Percentiles rank a stretch among this genome's conserved stretches.
Evolutionary conservation across 208 protist species (phyloP).

Genomic region (Blastocrithidia nonstop): DNA sequence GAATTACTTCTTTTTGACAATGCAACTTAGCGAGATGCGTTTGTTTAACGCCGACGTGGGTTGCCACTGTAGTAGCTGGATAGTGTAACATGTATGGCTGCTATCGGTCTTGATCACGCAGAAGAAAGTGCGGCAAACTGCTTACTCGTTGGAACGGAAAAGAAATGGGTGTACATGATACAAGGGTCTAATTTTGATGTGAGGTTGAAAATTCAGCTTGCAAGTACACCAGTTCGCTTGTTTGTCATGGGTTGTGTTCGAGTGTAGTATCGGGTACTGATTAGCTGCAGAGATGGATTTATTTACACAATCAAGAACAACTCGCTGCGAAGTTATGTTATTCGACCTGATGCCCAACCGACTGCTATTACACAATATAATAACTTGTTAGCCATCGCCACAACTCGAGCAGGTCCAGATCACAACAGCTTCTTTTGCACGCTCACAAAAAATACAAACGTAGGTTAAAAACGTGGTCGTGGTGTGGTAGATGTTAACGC

Average conservation of each 20-base stretch:
- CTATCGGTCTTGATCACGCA: constrained; percentile 38
- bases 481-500: too few relatives aligned
- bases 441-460: constrained; percentile 81
- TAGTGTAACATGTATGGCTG: constrained; percentile 77
- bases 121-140: constrained; percentile 38
- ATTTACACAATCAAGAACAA: constrained; percentile 90
- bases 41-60: constrained; percentile 17
- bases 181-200: constrained; percentile 29
- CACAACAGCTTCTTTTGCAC: constrained; percentile 83
- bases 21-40: constrained; percentile 21
- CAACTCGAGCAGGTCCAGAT: too few relatives aligned
- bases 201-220: constrained; percentile 39
- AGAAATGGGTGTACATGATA: constrained; percentile 68
- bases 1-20: constrained; percentile 58
- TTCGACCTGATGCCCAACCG: constrained; percentile 81
- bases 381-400: constrained; percentile 80
- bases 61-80: constrained; percentile 48
- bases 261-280: constrained; percentile 86
- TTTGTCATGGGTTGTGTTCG: constrained; percentile 48
- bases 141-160: constrained; percentile 89
- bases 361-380: constrained; percentile 69
- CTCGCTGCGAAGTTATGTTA: constrained; percentile 44
- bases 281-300: constrained; percentile 81
- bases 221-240: constrained; percentile 48
- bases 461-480: too few relatives aligned